These are phyloP conservation scores for Diaporthe longicolla DNA, from an alignment of 2,329 filamentous ascomycete species.

Conservation along the genomic window DNA sequence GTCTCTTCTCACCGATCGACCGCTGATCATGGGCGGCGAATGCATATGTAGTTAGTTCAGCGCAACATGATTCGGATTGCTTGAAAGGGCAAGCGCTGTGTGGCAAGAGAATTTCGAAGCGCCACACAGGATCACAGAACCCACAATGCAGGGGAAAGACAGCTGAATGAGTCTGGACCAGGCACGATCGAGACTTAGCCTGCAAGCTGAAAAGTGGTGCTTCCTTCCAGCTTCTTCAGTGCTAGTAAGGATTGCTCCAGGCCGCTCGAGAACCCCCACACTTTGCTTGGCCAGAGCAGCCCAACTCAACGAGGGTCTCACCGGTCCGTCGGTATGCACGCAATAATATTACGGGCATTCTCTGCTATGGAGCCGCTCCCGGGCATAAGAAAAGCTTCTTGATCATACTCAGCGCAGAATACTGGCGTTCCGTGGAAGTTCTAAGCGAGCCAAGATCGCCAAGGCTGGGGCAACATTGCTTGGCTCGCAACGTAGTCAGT, in stretches of 20 bases:
- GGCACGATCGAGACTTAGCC: not conserved
- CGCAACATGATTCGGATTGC: not conserved
- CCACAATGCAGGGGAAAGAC: not conserved
- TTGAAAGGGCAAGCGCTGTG: too few species aligned
- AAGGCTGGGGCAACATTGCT: conserved; percentile 21
- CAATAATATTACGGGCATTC: not conserved
- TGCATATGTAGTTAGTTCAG: too few species aligned
- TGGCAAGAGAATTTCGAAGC: not conserved
- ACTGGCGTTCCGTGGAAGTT: not conserved
- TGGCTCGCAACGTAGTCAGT: conserved; percentile 23
- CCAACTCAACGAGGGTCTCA: not conserved
- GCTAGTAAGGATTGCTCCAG: not conserved
- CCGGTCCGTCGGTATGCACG: not conserved
- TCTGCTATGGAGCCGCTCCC: not conserved
- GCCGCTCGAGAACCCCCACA: not conserved
- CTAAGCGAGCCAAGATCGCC: conserved; percentile 25
- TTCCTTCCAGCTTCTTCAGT: not conserved
- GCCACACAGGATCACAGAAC: not conserved
- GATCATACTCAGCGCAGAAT: not conserved
- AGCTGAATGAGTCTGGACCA: not conserved
- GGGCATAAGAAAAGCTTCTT: not conserved
- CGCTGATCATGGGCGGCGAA: too few species aligned
- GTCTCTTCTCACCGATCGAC: not conserved
- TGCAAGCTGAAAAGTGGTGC: too few species aligned
- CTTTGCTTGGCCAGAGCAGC: not conserved